phyloP scores from a whole-genome alignment of 495 filamentous ascomycete species.

The Hypoxylon fuscum region DNA sequence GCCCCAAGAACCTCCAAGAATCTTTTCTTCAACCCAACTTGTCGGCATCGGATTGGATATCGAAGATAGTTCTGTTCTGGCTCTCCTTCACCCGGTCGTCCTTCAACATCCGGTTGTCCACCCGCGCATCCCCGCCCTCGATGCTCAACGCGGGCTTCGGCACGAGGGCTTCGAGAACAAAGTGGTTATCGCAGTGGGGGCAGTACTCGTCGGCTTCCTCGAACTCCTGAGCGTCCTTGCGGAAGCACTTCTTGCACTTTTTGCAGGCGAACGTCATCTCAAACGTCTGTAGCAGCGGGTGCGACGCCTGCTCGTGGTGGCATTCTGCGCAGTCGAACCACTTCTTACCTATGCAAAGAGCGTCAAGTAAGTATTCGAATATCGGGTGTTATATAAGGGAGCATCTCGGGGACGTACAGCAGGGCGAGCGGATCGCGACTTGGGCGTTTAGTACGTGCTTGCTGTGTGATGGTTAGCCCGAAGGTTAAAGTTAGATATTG shows the following conservation, averaged over 20 bases:
- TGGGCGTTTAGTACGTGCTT: slow-evolving; percentile 99
- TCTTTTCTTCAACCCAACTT: slow-evolving; percentile 69
- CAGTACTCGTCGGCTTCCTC: slow-evolving; percentile 99
- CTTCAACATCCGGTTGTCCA: slow-evolving; percentile 89
- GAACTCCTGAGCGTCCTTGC: slow-evolving; percentile 89
- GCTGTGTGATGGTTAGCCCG: slow-evolving; percentile 47
- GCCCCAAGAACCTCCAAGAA: too few species aligned
- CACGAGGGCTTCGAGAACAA: slow-evolving; percentile 85
- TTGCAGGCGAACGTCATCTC: slow-evolving; percentile 98
- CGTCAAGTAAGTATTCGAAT: slow-evolving; percentile 2
- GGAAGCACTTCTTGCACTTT: slow-evolving; percentile 97
- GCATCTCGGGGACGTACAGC: slow-evolving; percentile 69
- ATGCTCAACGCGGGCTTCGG: slow-evolving; percentile 82
- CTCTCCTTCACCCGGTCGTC: slow-evolving; percentile 81
- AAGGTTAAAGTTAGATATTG: neutral
- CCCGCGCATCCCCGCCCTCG: slow-evolving; percentile 87
- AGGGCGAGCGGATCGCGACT: slow-evolving; percentile 92
- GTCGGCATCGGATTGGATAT: slow-evolving; percentile 74
- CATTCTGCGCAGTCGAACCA: slow-evolving; percentile 99
- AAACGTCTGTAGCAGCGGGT: slow-evolving; percentile 75
- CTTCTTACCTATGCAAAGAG: slow-evolving; percentile 73
- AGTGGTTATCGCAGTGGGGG: slow-evolving; percentile 99
- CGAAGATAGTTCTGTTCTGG: slow-evolving; percentile 72
- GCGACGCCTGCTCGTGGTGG: slow-evolving; percentile 81
- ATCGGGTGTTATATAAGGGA: neutral